These are phyloP conservation scores for Zanthoxylum bungeanum DNA, from an alignment of 345 rosid genomes.

Conservation along the genomic window DNA sequence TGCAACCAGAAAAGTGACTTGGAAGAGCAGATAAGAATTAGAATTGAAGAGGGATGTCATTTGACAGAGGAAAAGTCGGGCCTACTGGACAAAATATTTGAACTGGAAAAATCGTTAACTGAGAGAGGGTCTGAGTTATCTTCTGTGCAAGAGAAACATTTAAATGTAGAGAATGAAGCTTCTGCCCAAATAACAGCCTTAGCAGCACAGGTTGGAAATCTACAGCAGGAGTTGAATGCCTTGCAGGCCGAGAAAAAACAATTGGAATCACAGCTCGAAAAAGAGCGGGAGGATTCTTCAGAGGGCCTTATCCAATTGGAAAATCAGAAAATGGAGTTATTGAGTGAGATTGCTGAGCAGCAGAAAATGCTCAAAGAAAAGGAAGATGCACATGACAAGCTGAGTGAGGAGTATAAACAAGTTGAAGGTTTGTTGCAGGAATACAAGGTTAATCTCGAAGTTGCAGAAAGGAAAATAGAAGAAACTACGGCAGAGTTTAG, in stretches of 20 bases:
- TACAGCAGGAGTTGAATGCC: slow-evolving; percentile 50
- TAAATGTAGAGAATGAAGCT: slow-evolving; percentile 37
- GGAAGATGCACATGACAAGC: slow-evolving; percentile 37
- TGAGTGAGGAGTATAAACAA: slow-evolving; percentile 36
- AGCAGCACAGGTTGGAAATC: slow-evolving; percentile 32
- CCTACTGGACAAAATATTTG: slow-evolving; percentile 32
- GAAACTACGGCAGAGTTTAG: slow-evolving; percentile 35
- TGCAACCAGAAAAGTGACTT: slow-evolving; percentile 42
- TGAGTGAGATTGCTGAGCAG: slow-evolving; percentile 41
- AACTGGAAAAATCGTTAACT: slow-evolving; percentile 29
- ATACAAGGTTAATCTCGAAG: slow-evolving; percentile 26
- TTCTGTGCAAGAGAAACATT: slow-evolving; percentile 36
- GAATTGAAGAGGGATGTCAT: slow-evolving; percentile 33
- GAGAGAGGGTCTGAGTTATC: slow-evolving; percentile 43
- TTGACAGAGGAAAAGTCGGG: slow-evolving; percentile 27
- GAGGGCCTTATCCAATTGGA: slow-evolving; percentile 36
- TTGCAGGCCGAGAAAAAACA: slow-evolving; percentile 39
- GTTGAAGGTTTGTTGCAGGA: slow-evolving; percentile 29
- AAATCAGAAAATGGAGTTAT: slow-evolving; percentile 32
- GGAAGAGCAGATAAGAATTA: slow-evolving; percentile 41
- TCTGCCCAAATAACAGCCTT: slow-evolving; percentile 41
- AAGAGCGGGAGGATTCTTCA: slow-evolving; percentile 47
- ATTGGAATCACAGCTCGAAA: slow-evolving; percentile 42
- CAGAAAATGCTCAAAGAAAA: slow-evolving; percentile 41
- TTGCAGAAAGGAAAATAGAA: slow-evolving; percentile 44